Evolutionary conservation across 768 basidiomycete species (phyloP).

Genomic region (Macrolepiota dolichaula): DNA sequence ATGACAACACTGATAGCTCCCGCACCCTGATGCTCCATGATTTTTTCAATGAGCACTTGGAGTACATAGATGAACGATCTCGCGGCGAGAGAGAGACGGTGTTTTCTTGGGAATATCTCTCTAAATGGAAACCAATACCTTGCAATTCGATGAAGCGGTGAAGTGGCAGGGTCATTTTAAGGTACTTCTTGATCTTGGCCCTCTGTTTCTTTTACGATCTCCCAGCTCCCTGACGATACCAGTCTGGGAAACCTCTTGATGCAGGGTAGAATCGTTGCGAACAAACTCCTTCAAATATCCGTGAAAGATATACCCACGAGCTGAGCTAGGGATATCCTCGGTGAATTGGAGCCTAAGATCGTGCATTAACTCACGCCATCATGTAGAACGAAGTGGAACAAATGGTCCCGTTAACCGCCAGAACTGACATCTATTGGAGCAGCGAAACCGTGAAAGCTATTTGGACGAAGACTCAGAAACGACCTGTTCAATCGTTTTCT

Average conservation of each 20-base stretch:
- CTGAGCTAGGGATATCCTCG: not conserved
- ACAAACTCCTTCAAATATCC: not conserved
- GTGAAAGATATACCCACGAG: not conserved
- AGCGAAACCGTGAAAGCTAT: not conserved
- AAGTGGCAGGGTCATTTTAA: not conserved
- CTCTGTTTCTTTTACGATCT: not conserved
- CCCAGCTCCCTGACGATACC: not conserved
- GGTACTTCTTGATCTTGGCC: not conserved
- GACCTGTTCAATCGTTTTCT: conserved; percentile 57
- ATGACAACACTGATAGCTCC: no score
- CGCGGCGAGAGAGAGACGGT: no score
- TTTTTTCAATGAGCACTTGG: no score
- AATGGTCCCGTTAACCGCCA: not conserved
- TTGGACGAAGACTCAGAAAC: conserved; percentile 5
- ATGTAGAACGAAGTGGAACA: not conserved
- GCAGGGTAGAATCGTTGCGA: not conserved
- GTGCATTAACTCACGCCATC: not conserved
- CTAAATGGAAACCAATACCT: no score
- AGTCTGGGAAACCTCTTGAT: not conserved
- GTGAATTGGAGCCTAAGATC: not conserved
- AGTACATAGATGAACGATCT: no score
- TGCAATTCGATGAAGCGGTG: not conserved
- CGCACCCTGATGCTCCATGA: no score
- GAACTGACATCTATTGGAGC: not conserved
- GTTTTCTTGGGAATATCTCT: no score